Evolutionary conservation across 306 rosid species (phyloP).

Genomic region (Fragaria iinumae): DNA sequence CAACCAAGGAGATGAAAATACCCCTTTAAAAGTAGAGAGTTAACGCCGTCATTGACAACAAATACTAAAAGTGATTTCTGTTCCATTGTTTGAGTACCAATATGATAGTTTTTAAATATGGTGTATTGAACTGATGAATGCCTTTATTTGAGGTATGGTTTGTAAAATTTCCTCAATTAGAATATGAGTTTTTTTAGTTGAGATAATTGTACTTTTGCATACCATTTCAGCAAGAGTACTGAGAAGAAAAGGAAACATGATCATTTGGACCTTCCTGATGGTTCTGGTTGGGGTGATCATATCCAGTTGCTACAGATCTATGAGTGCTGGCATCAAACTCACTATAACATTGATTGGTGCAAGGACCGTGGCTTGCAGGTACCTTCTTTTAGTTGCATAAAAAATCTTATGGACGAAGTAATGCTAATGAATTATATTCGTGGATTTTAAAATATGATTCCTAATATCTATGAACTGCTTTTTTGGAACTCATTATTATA

Average conservation of each 20-base stretch:
- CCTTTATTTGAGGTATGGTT: too few relatives aligned
- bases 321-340: constrained; percentile 70
- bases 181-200: neutral
- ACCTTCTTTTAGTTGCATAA: constrained; percentile 21
- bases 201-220: constrained; percentile 13
- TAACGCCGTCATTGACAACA: too few relatives aligned
- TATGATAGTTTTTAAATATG: too few relatives aligned
- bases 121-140: too few relatives aligned
- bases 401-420: neutral
- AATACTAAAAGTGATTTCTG: too few relatives aligned
- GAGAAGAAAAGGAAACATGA: constrained; percentile 82
- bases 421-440: neutral
- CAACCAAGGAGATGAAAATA: too few relatives aligned
- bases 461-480: constrained; percentile 10
- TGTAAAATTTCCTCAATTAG: too few relatives aligned
- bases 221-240: constrained; percentile 49
- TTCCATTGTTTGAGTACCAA: too few relatives aligned
- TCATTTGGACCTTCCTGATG: constrained; percentile 73
- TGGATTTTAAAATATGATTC: neutral
- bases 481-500: constrained; percentile 41
- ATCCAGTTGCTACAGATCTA: constrained; percentile 85
- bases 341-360: constrained; percentile 81
- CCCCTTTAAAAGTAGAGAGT: too few relatives aligned
- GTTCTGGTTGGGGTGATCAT: constrained; percentile 94
- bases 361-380: constrained; percentile 86